Percentiles rank a stretch among this genome's conserved stretches.
Conservation (phyloP, 352 stramenopile species). For the Thalassiosira delicatula region DNA sequence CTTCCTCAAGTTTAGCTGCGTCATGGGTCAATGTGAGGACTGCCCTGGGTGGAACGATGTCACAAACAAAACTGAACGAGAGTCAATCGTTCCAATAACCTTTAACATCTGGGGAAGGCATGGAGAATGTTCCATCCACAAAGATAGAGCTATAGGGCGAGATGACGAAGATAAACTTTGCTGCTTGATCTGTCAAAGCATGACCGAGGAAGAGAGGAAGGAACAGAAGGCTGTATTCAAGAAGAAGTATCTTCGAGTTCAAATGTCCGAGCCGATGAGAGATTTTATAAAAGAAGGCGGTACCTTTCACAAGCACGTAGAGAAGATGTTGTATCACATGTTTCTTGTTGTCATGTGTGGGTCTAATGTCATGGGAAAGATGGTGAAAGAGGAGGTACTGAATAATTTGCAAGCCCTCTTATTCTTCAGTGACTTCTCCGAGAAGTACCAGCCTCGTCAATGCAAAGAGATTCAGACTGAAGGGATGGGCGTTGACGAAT, state of each 20-base stretch:
- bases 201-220: background rate
- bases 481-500: background rate
- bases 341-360: background rate
- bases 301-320: background rate
- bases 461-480: constrained; percentile 4
- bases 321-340: background rate
- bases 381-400: background rate
- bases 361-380: constrained; percentile 3
- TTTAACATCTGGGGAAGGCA: constrained; percentile 1
- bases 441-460: background rate
- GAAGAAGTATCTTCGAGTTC: background rate
- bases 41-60: background rate
- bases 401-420: background rate
- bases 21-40: background rate
- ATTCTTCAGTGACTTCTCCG: background rate
- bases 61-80: background rate
- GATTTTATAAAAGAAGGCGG: background rate
- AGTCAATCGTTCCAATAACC: background rate
- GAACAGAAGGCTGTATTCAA: background rate
- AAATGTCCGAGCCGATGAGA: background rate
- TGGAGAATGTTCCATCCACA: background rate
- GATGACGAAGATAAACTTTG: background rate
- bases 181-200: background rate
- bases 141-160: background rate
- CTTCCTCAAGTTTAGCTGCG: background rate